A percentile compares a stretch with the other conserved stretches of the same genome.
These are phyloP conservation scores for Tilletiopsis washingtonensis DNA, from an alignment of 1,284 basidiomycete genomes.

Conservation along the genomic window DNA sequence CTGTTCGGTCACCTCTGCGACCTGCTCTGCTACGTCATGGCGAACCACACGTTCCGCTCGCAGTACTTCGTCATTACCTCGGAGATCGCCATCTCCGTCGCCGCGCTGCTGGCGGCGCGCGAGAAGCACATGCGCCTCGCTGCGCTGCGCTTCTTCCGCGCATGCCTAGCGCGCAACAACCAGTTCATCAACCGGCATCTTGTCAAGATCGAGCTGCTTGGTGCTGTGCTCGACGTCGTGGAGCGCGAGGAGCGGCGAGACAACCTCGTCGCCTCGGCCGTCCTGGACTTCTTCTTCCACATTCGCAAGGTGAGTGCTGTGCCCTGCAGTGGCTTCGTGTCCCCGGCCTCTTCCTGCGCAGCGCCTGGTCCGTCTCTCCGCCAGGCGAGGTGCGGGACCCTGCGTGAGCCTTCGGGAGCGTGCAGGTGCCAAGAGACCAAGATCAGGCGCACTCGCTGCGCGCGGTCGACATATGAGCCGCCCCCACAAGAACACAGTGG, in stretches of 20 bases:
- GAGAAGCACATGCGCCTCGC: slow-evolving; percentile 69
- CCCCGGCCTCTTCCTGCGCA: slow-evolving; percentile 2
- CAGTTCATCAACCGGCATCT: slow-evolving; percentile 76
- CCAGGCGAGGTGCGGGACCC: no score
- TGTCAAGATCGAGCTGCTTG: slow-evolving; percentile 73
- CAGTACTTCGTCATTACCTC: slow-evolving; percentile 71
- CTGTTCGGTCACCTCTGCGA: slow-evolving; percentile 59
- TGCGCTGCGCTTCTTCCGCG: slow-evolving; percentile 75
- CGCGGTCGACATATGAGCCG: not conserved
- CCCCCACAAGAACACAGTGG: not conserved
- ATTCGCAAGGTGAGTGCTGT: slow-evolving; percentile 55
- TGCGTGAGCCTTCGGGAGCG: no score
- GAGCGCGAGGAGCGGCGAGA: slow-evolving; percentile 73
- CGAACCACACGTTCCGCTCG: slow-evolving; percentile 72
- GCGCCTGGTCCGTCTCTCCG: no score
- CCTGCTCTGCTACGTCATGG: slow-evolving; percentile 75
- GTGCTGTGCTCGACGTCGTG: slow-evolving; percentile 73
- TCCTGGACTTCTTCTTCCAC: slow-evolving; percentile 87
- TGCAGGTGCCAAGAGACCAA: no score
- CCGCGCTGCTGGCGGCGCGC: slow-evolving; percentile 57
- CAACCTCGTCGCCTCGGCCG: slow-evolving; percentile 86
- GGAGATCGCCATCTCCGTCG: slow-evolving; percentile 31
- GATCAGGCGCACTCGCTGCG: no score
- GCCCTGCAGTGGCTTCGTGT: not conserved
- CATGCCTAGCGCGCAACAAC: slow-evolving; percentile 75